phyloP scores from a whole-genome alignment of 2,329 filamentous ascomycete genomes.

The Periconia macrospinosa region DNA sequence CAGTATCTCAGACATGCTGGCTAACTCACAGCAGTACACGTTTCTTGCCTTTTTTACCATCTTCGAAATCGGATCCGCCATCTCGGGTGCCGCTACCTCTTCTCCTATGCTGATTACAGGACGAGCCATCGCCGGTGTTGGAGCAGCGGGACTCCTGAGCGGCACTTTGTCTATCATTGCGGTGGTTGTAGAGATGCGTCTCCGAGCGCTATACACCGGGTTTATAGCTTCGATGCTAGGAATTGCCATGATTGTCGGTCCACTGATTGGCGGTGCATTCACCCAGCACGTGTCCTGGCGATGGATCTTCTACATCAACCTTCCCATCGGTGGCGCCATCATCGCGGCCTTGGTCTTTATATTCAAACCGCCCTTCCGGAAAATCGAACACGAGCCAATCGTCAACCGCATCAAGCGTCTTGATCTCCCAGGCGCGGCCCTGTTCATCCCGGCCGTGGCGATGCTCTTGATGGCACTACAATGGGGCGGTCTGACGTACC shows the following conservation, averaged over 20 bases:
- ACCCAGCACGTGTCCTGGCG: slow-evolving; percentile 47
- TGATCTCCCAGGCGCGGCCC: slow-evolving; percentile 47
- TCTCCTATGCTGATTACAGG: slow-evolving; percentile 51
- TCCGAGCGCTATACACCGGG: slow-evolving; percentile 49
- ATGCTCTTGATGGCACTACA: slow-evolving; percentile 53
- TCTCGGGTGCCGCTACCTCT: slow-evolving; percentile 47
- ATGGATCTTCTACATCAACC: slow-evolving; percentile 49
- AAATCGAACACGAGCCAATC: slow-evolving; percentile 15
- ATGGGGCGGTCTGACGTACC: slow-evolving; percentile 44
- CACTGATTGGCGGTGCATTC: slow-evolving; percentile 45
- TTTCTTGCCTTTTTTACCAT: slow-evolving; percentile 43
- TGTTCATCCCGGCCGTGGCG: slow-evolving; percentile 46
- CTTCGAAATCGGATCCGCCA: slow-evolving; percentile 51
- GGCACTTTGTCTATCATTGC: slow-evolving; percentile 44
- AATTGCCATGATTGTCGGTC: slow-evolving; percentile 29
- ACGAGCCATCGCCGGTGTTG: slow-evolving; percentile 51
- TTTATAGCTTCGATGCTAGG: slow-evolving; percentile 48
- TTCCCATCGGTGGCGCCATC: slow-evolving; percentile 44
- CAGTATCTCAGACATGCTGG: slow-evolving; percentile 15
- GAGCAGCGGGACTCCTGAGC: slow-evolving; percentile 48
- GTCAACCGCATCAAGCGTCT: slow-evolving; percentile 40
- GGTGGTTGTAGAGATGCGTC: slow-evolving; percentile 41
- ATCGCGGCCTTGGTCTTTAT: slow-evolving; percentile 13
- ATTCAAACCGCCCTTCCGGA: slow-evolving; percentile 18
- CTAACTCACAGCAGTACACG: slow-evolving; percentile 18